Evolutionary conservation across 441 rosid species (phyloP).

Genomic region (Euphorbia schlechtendalii): DNA sequence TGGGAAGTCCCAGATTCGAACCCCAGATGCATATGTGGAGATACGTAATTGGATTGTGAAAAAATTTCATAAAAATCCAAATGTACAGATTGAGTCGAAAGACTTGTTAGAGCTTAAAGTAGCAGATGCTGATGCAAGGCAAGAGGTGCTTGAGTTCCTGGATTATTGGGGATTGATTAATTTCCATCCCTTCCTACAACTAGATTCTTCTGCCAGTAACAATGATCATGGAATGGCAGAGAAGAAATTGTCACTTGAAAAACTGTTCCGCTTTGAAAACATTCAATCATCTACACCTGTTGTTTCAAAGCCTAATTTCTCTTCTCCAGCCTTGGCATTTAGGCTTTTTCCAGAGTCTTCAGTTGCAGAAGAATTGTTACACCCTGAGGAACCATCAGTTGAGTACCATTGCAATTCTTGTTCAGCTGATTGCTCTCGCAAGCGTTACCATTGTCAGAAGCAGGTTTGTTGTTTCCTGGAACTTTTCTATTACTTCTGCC

Average conservation of each 20-base stretch:
- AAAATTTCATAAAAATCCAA: conserved; percentile 74
- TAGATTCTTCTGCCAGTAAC: conserved; percentile 33
- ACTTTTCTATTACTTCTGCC: neutral
- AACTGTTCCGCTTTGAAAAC: conserved; percentile 62
- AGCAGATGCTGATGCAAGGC: conserved; percentile 65
- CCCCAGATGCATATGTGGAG: conserved; percentile 56
- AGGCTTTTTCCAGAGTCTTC: conserved; percentile 68
- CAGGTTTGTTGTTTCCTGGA: conserved; percentile 51
- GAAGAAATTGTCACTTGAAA: conserved; percentile 51
- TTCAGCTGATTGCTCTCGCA: conserved; percentile 96
- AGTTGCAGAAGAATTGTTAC: conserved; percentile 61
- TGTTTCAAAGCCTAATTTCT: conserved; percentile 37
- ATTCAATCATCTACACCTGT: conserved; percentile 40
- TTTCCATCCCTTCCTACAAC: conserved; percentile 73
- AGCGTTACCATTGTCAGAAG: conserved; percentile 96
- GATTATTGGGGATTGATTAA: conserved; percentile 98
- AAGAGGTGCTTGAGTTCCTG: conserved; percentile 87
- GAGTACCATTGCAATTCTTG: conserved; percentile 98
- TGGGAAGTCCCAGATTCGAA: conserved; percentile 59
- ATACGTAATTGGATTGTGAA: conserved; percentile 81
- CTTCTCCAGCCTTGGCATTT: conserved; percentile 47
- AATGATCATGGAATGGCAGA: conserved; percentile 32
- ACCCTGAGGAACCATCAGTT: conserved; percentile 76
- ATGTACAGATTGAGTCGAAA: conserved; percentile 50
- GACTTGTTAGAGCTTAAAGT: conserved; percentile 72